phyloP scores from a whole-genome alignment of 495 filamentous ascomycete species.

The Glutinoglossum americanum region DNA sequence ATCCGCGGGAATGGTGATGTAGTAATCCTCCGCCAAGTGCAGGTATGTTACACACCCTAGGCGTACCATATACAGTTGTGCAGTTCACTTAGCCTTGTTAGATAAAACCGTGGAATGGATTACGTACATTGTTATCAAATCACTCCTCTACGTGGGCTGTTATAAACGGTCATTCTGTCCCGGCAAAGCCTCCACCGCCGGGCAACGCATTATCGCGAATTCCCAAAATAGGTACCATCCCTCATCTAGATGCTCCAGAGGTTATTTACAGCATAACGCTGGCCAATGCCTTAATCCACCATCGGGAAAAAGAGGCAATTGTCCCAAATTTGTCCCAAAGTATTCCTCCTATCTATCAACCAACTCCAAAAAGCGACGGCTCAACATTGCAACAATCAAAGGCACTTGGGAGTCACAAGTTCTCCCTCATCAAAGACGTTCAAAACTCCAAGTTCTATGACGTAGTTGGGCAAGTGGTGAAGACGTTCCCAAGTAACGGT shows the following conservation, averaged over 20 bases:
- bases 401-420: conserved; percentile 22
- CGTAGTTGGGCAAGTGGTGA: conserved; percentile 56
- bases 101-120: conserved; percentile 11
- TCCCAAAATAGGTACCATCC: neutral
- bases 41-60: conserved; percentile 10
- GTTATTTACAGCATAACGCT: neutral
- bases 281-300: neutral
- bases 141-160: conserved; percentile 11
- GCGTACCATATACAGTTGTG: neutral
- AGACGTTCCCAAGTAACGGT: conserved; percentile 28
- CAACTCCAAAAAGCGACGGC: neutral
- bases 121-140: conserved; percentile 11
- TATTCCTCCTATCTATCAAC: neutral
- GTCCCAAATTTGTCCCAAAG: neutral
- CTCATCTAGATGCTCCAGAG: neutral
- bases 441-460: conserved; percentile 36
- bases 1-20: conserved; percentile 24
- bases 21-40: conserved; percentile 22
- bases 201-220: neutral
- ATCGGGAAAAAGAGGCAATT: neutral
- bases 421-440: conserved; percentile 43
- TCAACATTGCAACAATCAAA: neutral
- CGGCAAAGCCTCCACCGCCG: conserved; percentile 13
- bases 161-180: conserved; percentile 12
- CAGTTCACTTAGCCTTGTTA: neutral